Conservation (phyloP, 2,329 filamentous ascomycete species). For the Akanthomyces lecanii region DNA sequence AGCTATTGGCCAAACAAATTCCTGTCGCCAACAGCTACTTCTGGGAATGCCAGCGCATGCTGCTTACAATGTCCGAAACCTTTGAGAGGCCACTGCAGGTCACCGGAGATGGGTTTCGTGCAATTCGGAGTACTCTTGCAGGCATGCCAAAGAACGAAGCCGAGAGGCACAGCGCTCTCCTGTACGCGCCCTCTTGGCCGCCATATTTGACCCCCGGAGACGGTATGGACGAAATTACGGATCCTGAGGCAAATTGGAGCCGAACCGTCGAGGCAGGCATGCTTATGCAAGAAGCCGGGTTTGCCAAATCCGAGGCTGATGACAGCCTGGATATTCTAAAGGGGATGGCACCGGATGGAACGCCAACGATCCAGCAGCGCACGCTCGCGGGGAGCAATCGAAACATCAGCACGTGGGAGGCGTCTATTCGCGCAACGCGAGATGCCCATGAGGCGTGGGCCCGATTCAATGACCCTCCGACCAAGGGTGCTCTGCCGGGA, state of each 20-base stretch:
- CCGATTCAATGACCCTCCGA: constrained; percentile 38
- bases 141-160: constrained; percentile 48
- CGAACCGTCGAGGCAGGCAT: constrained; percentile 49
- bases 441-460: constrained; percentile 60
- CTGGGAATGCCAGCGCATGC: constrained; percentile 54
- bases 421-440: constrained; percentile 53
- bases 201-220: constrained; percentile 55
- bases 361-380: constrained; percentile 53
- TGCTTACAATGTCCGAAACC: constrained; percentile 49
- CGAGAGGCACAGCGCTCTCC: constrained; percentile 45
- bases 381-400: constrained; percentile 21
- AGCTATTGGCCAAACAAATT: constrained; percentile 24
- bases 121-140: constrained; percentile 51
- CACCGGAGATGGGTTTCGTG: constrained; percentile 46
- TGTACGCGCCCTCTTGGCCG: constrained; percentile 54
- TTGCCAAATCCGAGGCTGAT: constrained; percentile 44
- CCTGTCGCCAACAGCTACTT: constrained; percentile 30
- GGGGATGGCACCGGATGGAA: constrained; percentile 45
- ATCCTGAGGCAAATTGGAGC: constrained; percentile 49
- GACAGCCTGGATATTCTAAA: constrained; percentile 48
- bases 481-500: constrained; percentile 32
- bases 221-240: constrained; percentile 54
- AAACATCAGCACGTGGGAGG: constrained; percentile 44
- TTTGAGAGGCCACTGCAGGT: constrained; percentile 49
- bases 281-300: constrained; percentile 55